These are phyloP conservation scores for Candida peoriensis DNA, from an alignment of 805 yeast genomes.

Conservation along the genomic window DNA sequence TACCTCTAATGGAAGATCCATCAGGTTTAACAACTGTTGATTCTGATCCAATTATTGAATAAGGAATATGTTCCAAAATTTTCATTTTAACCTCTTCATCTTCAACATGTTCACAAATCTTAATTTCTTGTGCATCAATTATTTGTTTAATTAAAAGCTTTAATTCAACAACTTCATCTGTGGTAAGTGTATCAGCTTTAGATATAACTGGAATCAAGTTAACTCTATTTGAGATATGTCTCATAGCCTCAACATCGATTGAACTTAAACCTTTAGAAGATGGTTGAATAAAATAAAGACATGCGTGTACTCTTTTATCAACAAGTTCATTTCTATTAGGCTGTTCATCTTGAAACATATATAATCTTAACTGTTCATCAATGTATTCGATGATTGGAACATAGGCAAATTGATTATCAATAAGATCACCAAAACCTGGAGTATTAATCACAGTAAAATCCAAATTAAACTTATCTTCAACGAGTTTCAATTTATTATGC, in stretches of 20 bases:
- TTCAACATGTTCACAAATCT: constrained; percentile 48
- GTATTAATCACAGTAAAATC: constrained; percentile 65
- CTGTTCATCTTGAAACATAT: constrained; percentile 73
- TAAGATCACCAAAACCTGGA: constrained; percentile 70
- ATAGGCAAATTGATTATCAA: constrained; percentile 66
- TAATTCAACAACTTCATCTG: constrained; percentile 46
- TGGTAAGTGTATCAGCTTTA: constrained; percentile 71
- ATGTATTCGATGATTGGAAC: constrained; percentile 64
- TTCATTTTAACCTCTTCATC: constrained; percentile 29
- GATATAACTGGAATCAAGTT: constrained; percentile 80
- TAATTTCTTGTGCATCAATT: constrained; percentile 50
- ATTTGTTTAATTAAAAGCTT: constrained; percentile 48
- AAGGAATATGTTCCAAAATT: constrained; percentile 51
- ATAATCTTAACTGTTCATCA: constrained; percentile 70
- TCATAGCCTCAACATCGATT: constrained; percentile 70
- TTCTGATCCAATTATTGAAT: constrained; percentile 65
- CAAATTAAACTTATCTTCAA: constrained; percentile 55
- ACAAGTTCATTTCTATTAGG: constrained; percentile 48
- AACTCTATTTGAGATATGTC: constrained; percentile 62
- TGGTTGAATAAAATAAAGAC: constrained; percentile 78
- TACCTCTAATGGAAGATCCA: constrained; percentile 58
- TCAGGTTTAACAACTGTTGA: constrained; percentile 36
- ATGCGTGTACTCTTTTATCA: constrained; percentile 78
- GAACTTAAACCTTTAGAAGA: constrained; percentile 55
- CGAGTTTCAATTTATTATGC: constrained; percentile 43